phyloP scores from a whole-genome alignment of 2,329 filamentous ascomycete species.

The Alternaria brassicae region DNA sequence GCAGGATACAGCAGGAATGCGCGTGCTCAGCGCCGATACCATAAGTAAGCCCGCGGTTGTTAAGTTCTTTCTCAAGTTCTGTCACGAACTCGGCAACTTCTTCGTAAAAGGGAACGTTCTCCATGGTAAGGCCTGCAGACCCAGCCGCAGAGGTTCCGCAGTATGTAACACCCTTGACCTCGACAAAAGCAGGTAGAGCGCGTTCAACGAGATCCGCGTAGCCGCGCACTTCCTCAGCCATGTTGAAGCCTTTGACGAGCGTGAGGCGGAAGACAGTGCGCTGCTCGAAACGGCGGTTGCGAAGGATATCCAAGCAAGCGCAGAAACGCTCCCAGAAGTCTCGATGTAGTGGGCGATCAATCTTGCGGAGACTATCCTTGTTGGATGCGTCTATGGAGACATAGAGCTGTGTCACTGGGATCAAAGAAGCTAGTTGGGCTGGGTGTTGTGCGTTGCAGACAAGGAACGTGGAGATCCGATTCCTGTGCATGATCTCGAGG shows the following conservation, averaged over 20 bases:
- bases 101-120: slow-evolving; percentile 95
- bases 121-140: slow-evolving; percentile 90
- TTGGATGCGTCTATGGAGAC: slow-evolving; percentile 96
- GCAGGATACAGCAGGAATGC: slow-evolving; percentile 89
- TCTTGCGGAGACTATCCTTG: slow-evolving; percentile 82
- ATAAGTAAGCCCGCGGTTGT: slow-evolving; percentile 75
- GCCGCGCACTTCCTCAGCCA: slow-evolving; percentile 89
- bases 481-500: slow-evolving; percentile 78
- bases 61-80: slow-evolving; percentile 73
- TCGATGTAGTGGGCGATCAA: slow-evolving; percentile 89
- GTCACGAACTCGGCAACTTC: slow-evolving; percentile 85
- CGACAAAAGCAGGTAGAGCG: slow-evolving; percentile 88
- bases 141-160: slow-evolving; percentile 89
- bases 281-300: slow-evolving; percentile 81
- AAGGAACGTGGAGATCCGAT: slow-evolving; percentile 90
- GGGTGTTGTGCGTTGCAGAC: slow-evolving; percentile 98
- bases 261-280: slow-evolving; percentile 94
- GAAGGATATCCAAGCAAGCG: slow-evolving; percentile 86
- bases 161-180: slow-evolving; percentile 96
- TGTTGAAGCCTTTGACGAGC: slow-evolving; percentile 96
- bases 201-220: slow-evolving; percentile 89
- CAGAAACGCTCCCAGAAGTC: slow-evolving; percentile 98
- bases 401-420: slow-evolving; percentile 92
- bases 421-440: slow-evolving; percentile 80
- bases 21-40: slow-evolving; percentile 95